A percentile compares a stretch with the other conserved stretches of the same genome.
These are phyloP conservation scores for Mrakia hoshinonis DNA, from an alignment of 768 basidiomycete species.

Conservation along the genomic window DNA sequence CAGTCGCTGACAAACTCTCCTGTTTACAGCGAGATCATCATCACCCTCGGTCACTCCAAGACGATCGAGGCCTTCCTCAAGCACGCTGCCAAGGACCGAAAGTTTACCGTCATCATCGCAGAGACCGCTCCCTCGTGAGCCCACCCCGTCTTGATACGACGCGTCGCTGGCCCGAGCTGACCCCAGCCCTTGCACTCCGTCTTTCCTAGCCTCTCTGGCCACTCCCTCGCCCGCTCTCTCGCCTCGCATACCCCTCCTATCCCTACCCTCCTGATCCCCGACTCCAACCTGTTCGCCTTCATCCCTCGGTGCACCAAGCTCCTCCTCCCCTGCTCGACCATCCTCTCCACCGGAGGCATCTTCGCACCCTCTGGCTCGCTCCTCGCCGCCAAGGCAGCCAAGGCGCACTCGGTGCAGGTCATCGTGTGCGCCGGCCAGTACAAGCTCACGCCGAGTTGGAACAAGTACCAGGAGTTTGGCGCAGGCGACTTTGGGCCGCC, in stretches of 20 bases:
- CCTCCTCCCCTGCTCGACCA: slow-evolving; percentile 86
- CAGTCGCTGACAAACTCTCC: not conserved
- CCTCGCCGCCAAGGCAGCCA: slow-evolving; percentile 75
- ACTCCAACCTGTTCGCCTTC: slow-evolving; percentile 88
- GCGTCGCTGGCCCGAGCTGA: no score
- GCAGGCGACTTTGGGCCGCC: slow-evolving; percentile 40
- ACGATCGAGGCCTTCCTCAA: slow-evolving; percentile 92
- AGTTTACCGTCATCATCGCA: slow-evolving; percentile 91
- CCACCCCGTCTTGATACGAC: slow-evolving; percentile 1
- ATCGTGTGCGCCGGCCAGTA: slow-evolving; percentile 93
- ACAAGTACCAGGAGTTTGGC: slow-evolving; percentile 38
- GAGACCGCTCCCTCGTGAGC: slow-evolving; percentile 73
- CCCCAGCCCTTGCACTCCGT: not conserved
- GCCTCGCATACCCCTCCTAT: slow-evolving; percentile 59
- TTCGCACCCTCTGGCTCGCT: slow-evolving; percentile 80
- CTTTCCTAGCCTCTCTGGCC: not conserved
- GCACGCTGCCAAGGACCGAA: slow-evolving; percentile 75
- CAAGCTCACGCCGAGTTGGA: slow-evolving; percentile 74
- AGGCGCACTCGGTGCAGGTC: slow-evolving; percentile 80
- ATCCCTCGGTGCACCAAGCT: slow-evolving; percentile 97
- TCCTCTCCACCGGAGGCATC: slow-evolving; percentile 93
- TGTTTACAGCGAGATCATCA: slow-evolving; percentile 70
- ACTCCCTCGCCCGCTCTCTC: slow-evolving; percentile 10
- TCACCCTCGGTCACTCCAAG: slow-evolving; percentile 85
- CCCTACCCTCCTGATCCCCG: slow-evolving; percentile 92